phyloP scores from a whole-genome alignment of 2,329 filamentous ascomycete species.

The Paecilomyces niveus region DNA sequence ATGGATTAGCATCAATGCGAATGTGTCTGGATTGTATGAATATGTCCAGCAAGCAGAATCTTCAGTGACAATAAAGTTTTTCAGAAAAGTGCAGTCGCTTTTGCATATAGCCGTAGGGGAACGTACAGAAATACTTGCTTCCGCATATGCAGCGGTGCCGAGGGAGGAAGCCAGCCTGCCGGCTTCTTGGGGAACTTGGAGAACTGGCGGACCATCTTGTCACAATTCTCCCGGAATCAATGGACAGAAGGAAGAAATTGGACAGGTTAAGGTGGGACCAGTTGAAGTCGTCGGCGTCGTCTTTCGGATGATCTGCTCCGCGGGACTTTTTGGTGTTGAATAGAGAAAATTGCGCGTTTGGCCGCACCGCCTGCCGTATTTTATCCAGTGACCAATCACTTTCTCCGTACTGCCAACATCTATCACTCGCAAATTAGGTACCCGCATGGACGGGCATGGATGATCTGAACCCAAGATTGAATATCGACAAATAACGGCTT shows the following conservation, averaged over 20 bases:
- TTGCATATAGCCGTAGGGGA: not conserved
- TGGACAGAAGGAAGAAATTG: not conserved
- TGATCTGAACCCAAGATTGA: too few species aligned
- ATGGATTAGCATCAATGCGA: not conserved
- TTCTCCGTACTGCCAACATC: not conserved
- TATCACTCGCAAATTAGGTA: not conserved
- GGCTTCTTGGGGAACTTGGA: conserved; percentile 20
- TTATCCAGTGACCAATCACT: not conserved
- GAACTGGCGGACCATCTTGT: conserved; percentile 24
- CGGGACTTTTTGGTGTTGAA: conserved; percentile 2
- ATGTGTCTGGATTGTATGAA: not conserved
- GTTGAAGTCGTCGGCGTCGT: conserved; percentile 1
- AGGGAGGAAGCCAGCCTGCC: conserved; percentile 16
- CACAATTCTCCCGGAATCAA: not conserved
- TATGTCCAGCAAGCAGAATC: not conserved
- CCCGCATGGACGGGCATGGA: too few species aligned
- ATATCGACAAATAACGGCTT: too few species aligned
- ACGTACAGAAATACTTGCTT: conserved; percentile 53
- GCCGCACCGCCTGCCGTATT: conserved; percentile 27
- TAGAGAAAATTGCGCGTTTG: conserved; percentile 23
- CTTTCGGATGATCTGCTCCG: not conserved
- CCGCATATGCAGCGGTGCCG: conserved; percentile 19
- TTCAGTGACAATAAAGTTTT: not conserved
- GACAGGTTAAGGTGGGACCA: not conserved
- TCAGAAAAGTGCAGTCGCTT: not conserved